phyloP scores from a whole-genome alignment of 345 rosid species.

The Stellera chamaejasme region DNA sequence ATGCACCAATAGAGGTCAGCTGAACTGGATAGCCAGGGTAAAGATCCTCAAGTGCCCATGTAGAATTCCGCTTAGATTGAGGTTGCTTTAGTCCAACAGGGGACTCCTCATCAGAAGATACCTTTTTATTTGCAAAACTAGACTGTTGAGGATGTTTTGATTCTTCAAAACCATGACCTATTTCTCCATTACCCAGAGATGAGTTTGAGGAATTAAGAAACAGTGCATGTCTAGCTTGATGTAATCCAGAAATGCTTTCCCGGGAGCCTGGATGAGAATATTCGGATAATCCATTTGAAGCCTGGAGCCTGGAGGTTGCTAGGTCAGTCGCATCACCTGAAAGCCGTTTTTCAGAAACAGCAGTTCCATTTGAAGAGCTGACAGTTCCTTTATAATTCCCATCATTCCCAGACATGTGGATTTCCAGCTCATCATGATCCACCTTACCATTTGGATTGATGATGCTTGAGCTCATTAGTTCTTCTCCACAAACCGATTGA shows the following conservation, averaged over 20 bases:
- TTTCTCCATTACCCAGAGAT: constrained; percentile 30
- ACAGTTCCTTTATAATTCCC: constrained; percentile 11
- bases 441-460: constrained; percentile 14
- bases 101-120: constrained; percentile 21
- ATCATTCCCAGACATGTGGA: constrained; percentile 17
- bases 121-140: constrained; percentile 17
- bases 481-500: constrained; percentile 28
- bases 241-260: constrained; percentile 19
- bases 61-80: constrained; percentile 21
- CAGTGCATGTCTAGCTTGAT: constrained; percentile 30
- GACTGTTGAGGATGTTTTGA: constrained; percentile 21
- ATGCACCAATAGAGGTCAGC: constrained; percentile 17
- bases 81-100: constrained; percentile 27
- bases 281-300: constrained; percentile 22
- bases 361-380: constrained; percentile 21
- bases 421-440: constrained; percentile 16
- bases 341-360: constrained; percentile 37
- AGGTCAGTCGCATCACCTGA: constrained; percentile 49
- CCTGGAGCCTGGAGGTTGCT: constrained; percentile 35
- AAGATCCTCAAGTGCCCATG: constrained; percentile 38
- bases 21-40: constrained; percentile 27
- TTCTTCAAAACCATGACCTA: constrained; percentile 26
- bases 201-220: constrained; percentile 29
- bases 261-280: constrained; percentile 18
- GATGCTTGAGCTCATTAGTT: constrained; percentile 19